phyloP scores from a whole-genome alignment of 2,329 filamentous ascomycete genomes.

The Cyphellophora europaea region DNA sequence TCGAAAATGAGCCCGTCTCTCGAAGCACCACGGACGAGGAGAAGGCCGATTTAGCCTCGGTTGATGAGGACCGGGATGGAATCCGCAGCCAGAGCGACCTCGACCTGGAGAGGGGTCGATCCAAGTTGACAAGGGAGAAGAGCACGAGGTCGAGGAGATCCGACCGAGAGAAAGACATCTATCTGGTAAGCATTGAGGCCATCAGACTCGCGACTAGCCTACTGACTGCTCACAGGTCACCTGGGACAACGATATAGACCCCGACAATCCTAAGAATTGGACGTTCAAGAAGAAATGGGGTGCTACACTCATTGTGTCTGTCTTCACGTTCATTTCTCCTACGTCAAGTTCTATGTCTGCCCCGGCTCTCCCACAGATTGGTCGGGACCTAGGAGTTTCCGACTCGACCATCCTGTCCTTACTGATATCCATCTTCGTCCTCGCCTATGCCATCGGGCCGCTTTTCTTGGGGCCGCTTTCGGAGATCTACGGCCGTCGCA shows the following conservation, averaged over 20 bases:
- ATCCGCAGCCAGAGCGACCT: too few species aligned
- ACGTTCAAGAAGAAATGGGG: constrained; percentile 46
- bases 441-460: constrained; percentile 45
- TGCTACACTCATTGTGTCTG: constrained; percentile 44
- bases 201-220: too few species aligned
- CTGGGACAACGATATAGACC: constrained; percentile 46
- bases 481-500: constrained; percentile 47
- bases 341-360: constrained; percentile 54
- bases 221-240: constrained; percentile 24
- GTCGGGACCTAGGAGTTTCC: constrained; percentile 44
- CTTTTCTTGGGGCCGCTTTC: constrained; percentile 44
- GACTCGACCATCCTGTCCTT: constrained; percentile 36
- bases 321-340: constrained; percentile 54
- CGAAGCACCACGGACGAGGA: too few species aligned
- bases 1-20: too few species aligned
- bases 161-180: too few species aligned
- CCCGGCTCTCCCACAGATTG: constrained; percentile 42
- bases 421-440: constrained; percentile 46
- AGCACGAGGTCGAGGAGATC: constrained; percentile 6
- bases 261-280: constrained; percentile 46
- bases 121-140: constrained; percentile 4
- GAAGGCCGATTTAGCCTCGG: too few species aligned
- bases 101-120: too few species aligned
- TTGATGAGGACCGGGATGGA: too few species aligned
- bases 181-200: too few species aligned